phyloP scores from a whole-genome alignment of 2,329 filamentous ascomycete genomes.

The Capronia coronata region DNA sequence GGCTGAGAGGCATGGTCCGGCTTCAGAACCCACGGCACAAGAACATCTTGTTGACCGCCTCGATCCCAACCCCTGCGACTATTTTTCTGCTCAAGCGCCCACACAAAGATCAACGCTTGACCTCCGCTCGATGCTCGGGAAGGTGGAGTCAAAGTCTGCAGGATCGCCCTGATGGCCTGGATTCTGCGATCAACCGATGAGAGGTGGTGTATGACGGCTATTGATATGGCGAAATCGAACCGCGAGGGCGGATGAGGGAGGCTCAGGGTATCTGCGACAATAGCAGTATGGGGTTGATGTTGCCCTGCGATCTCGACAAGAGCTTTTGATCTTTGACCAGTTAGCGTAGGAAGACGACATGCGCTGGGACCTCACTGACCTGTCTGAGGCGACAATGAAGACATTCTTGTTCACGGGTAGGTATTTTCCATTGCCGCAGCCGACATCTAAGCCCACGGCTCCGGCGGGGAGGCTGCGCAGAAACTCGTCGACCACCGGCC shows the following conservation, averaged over 20 bases:
- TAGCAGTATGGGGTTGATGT: slow-evolving; percentile 57
- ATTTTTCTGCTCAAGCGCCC: slow-evolving; percentile 85
- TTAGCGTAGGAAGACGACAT: slow-evolving; percentile 14
- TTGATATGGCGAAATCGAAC: slow-evolving; percentile 87
- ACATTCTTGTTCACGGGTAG: slow-evolving; percentile 68
- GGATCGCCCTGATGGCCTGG: slow-evolving; percentile 63
- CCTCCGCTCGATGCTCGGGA: slow-evolving; percentile 41
- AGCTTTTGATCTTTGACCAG: slow-evolving; percentile 48
- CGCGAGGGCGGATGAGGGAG: slow-evolving; percentile 62
- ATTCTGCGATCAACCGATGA: slow-evolving; percentile 68
- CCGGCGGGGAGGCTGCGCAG: slow-evolving; percentile 60
- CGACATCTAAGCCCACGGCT: slow-evolving; percentile 78
- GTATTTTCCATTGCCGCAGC: slow-evolving; percentile 97
- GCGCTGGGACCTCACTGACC: slow-evolving; percentile 46
- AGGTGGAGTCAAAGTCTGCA: slow-evolving; percentile 54
- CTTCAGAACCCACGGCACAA: slow-evolving; percentile 88
- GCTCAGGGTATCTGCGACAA: slow-evolving; percentile 76
- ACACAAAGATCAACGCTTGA: slow-evolving; percentile 77
- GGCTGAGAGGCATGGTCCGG: slow-evolving; percentile 16
- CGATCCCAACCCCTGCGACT: slow-evolving; percentile 87
- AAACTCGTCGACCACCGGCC: slow-evolving; percentile 83
- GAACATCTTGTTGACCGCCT: slow-evolving; percentile 76
- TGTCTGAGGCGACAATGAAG: slow-evolving; percentile 78
- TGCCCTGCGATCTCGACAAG: slow-evolving; percentile 53
- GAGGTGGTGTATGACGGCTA: slow-evolving; percentile 90